These are phyloP conservation scores for Stenogyne calaminthoides DNA, from an alignment of 305 asterid species.

Conservation along the genomic window DNA sequence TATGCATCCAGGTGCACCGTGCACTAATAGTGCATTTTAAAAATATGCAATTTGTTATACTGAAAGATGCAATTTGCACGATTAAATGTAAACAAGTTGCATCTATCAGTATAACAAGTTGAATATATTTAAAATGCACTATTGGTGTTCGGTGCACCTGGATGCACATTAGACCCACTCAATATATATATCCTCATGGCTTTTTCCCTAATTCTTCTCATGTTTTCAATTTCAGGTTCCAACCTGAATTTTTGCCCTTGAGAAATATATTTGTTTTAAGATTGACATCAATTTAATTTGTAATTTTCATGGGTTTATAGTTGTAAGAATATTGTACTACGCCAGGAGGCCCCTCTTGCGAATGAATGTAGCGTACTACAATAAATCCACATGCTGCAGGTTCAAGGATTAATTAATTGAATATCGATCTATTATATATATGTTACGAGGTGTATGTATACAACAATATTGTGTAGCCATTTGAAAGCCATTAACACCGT, in stretches of 20 bases:
- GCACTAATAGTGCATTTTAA: too few relatives aligned
- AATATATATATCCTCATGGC: too few relatives aligned
- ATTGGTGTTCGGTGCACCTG: too few relatives aligned
- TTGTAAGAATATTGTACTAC: background rate
- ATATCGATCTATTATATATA: background rate
- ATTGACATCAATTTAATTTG: background rate
- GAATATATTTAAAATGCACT: too few relatives aligned
- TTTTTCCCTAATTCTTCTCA: background rate
- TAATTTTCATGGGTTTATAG: background rate
- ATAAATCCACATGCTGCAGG: background rate
- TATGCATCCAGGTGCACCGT: too few relatives aligned
- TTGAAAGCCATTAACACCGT: background rate
- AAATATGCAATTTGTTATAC: too few relatives aligned
- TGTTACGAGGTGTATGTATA: background rate
- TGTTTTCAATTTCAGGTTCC: background rate
- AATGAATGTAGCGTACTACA: background rate
- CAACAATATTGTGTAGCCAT: background rate
- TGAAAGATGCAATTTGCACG: too few relatives aligned
- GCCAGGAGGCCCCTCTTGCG: background rate
- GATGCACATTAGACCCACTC: too few relatives aligned
- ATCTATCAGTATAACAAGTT: too few relatives aligned
- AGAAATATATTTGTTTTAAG: too few relatives aligned
- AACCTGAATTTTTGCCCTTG: too few relatives aligned
- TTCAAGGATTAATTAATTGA: background rate
- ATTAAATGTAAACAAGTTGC: too few relatives aligned